Evolutionary conservation across 805 yeast genomes (phyloP), one percentile per base, ranked within the genome.

Genomic region (Candida maesae): DNA sequence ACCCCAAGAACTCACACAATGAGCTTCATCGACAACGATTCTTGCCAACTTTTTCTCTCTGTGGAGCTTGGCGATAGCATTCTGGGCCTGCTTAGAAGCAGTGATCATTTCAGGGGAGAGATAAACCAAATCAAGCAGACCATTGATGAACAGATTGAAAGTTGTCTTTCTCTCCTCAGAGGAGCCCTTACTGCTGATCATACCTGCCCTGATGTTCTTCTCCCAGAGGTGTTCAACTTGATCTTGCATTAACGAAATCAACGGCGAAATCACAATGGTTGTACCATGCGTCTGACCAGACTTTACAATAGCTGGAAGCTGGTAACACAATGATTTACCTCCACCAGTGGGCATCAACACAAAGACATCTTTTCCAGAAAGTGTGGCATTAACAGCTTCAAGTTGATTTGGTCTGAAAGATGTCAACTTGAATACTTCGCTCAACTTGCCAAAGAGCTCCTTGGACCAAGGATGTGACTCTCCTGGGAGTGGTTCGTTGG

Each of bases 341-440:
- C 99, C 99, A 28, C 99, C 99, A 1, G 99, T 93, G 0, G 99
- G 99, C 96, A 93, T 91, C 52, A 93, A 68, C 2, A 93, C 97
- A 65, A 93, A 88, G 0, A 86, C 95, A 60, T 93, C 99, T 33
- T 74, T 72, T 1, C 96, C 96, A 5, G 74, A 59, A 23, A 81
- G 56, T 23, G 86, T 81, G 2, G 95, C 81, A 53, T 82, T 79
- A 6, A 93, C 76, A 0, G 97, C 98, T 40, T 87, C 93, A 27
- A 83, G 63, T 58, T 93, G 99, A 59, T 91, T 85, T 5, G 79
- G 74, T 42, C 99, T 71, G 61, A 93, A 93, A 2, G 73, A 69
- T 4, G 64, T 56, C 25, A 93, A 61, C 24, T 79, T 74, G 65
- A 93, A 93, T 4, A 71, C 74, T 6, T 71, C 61, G 17, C 70